Base-by-base conservation (phyloP, 306 rosid genomes). In the Mimosa pudica region DNA sequence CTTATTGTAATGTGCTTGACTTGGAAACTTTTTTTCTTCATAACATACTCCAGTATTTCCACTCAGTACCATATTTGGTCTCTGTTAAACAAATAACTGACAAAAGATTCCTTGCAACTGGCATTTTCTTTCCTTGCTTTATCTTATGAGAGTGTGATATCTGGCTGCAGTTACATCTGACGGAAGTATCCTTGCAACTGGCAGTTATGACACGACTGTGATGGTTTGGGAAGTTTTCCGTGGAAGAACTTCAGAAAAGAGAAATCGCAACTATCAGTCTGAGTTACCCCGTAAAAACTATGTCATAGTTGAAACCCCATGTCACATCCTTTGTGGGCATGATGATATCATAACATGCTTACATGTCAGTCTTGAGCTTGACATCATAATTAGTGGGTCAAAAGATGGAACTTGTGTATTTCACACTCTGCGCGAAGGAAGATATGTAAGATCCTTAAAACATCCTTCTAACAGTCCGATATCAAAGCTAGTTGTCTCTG, bases 361-460 rank as follows among this genome's bases (percentile, higher is more conserved):
- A 78, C 86, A 82, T 87, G 90, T 92, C 60, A 95, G 96, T 8
- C 87, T 84, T 60, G 98, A 95, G 88, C 98, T 95, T 84, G 98
- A 95, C 82, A 89, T 92, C 49, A 91, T 95, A 86, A 92, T 95
- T 83, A 92, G 98, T 86, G 98, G 98, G 65, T 95, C 98, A 12
- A 95, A 92, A 83, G 98, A 95, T 86, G 97, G 98, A 82, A 95
- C 98, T 73, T 92, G 97, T 75, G 88, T 91, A 84, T 92, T 95
- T 77, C 98, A 95, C 83, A 95, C 98, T 61, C 89, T 95, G 44
- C 90, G 91, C 63, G 90, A 87, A 89, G 98, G 98, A 83, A 84
- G 98, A 86, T 95, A 95, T 87, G 86, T 95, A 65, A 88, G 98
- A 87, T 95, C 98, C 74, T 62, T 95, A 65, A 80, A 86, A 44